These are phyloP conservation scores for Phaeotremella fagi DNA, from an alignment of 768 basidiomycete genomes.

Conservation along the genomic window DNA sequence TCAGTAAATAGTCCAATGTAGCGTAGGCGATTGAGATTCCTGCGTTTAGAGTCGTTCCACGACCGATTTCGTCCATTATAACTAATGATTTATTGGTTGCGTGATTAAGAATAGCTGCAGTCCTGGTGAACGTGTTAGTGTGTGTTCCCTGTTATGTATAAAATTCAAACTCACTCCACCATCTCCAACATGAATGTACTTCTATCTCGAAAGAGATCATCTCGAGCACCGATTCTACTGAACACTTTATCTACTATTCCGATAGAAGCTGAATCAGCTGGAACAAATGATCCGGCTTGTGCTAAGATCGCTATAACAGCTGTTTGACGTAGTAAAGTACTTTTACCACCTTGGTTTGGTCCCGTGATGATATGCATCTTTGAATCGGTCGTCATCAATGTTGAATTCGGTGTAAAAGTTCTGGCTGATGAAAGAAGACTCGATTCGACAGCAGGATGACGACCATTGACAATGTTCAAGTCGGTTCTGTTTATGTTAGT, in stretches of 20 bases:
- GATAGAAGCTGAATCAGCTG: constrained; percentile 71
- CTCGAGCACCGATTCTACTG: constrained; percentile 90
- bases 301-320: constrained; percentile 85
- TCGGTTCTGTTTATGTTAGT: constrained; percentile 50
- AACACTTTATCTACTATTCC: constrained; percentile 89
- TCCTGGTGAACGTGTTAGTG: constrained; percentile 54
- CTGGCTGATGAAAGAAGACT: constrained; percentile 61
- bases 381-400: constrained; percentile 59
- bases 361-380: constrained; percentile 83
- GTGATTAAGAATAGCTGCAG: constrained; percentile 77
- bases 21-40: constrained; percentile 92
- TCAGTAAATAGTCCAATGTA: constrained; percentile 71
- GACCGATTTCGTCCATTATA: constrained; percentile 99
- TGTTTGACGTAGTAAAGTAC: constrained; percentile 83
- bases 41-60: constrained; percentile 87
- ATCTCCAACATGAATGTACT: constrained; percentile 80
- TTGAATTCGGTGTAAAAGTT: constrained; percentile 77
- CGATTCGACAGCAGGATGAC: constrained; percentile 89
- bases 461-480: constrained; percentile 69
- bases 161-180: constrained; percentile 42
- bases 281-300: constrained; percentile 89
- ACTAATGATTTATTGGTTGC: constrained; percentile 83
- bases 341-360: constrained; percentile 79
- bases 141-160: too few relatives aligned
- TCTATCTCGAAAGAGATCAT: constrained; percentile 85